These are phyloP conservation scores for Sanghuangporus weigelae DNA, from an alignment of 1,284 basidiomycete species.

Conservation along the genomic window DNA sequence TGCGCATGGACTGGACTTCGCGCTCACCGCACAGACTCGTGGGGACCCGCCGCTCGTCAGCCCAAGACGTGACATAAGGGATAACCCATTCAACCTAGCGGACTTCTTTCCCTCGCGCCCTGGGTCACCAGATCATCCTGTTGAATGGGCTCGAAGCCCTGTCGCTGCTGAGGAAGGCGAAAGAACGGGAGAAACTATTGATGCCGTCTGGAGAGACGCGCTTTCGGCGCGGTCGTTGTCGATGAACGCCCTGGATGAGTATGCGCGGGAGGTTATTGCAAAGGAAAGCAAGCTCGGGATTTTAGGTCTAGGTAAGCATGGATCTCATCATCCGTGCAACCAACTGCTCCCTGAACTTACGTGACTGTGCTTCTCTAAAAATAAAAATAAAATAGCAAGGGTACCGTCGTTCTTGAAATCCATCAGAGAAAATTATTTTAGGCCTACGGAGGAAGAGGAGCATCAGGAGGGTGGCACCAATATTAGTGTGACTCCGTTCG, in stretches of 20 bases:
- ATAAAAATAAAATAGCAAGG: not conserved
- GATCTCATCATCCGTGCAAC: not conserved
- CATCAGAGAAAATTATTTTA: not conserved
- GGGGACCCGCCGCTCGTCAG: not conserved
- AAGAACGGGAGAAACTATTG: not conserved
- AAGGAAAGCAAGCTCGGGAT: slow-evolving; percentile 46
- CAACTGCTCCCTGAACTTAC: not conserved
- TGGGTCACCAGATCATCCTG: slow-evolving; percentile 22
- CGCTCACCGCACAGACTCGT: not conserved
- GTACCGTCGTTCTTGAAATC: slow-evolving; percentile 10
- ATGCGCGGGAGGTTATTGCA: slow-evolving; percentile 32
- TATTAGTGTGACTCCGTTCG: not conserved
- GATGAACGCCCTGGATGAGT: slow-evolving; percentile 21
- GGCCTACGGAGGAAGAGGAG: slow-evolving; percentile 7
- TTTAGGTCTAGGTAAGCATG: slow-evolving; percentile 34
- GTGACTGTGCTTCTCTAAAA: slow-evolving; percentile 16
- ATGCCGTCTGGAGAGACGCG: not conserved
- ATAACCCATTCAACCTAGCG: slow-evolving; percentile 45
- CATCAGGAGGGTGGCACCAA: not conserved
- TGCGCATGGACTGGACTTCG: not conserved
- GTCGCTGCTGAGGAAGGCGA: slow-evolving; percentile 21
- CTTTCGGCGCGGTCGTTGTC: slow-evolving; percentile 8
- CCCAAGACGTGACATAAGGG: slow-evolving; percentile 22
- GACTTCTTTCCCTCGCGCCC: slow-evolving; percentile 44
- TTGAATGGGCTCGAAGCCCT: slow-evolving; percentile 39